Conservation (phyloP, 139 green algal species). For the Pleodorina starrii region DNA sequence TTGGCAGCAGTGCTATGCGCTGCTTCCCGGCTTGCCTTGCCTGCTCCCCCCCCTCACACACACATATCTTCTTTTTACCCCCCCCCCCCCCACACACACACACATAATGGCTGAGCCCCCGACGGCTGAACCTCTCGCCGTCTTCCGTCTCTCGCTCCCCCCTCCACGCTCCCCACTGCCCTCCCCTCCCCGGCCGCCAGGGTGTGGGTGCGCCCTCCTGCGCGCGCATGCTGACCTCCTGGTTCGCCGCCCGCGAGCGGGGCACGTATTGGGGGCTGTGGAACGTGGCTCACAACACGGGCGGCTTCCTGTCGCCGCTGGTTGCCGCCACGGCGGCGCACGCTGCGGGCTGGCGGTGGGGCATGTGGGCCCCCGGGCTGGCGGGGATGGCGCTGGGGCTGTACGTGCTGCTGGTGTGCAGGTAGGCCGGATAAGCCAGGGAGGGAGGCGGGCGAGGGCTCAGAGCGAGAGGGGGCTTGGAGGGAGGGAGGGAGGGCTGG, state of each 20-base stretch:
- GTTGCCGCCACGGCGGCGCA: conserved; percentile 60
- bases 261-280: conserved; percentile 89
- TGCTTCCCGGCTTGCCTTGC: too few species aligned
- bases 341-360: conserved; percentile 80
- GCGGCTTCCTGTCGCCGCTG: conserved; percentile 91
- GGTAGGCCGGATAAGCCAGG: background rate
- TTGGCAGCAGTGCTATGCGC: too few species aligned
- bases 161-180: too few species aligned
- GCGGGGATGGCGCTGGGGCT: conserved; percentile 79
- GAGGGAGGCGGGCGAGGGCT: background rate
- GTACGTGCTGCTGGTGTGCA: conserved; percentile 37
- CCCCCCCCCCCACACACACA: too few species aligned
- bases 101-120: too few species aligned
- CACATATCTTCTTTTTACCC: too few species aligned
- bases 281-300: conserved; percentile 93
- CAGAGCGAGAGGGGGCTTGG: background rate
- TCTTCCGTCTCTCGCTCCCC: too few species aligned
- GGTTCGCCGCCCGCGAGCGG: conserved; percentile 89
- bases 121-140: too few species aligned
- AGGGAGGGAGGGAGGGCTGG: too few species aligned
- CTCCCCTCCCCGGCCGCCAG: conserved; percentile 37
- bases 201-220: conserved; percentile 90
- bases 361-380: conserved; percentile 90
- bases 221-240: conserved; percentile 92
- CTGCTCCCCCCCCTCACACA: too few species aligned